A percentile compares a stretch with the other conserved stretches of the same genome.
These are phyloP conservation scores for Emergomyces africanus DNA, from an alignment of 2,329 filamentous ascomycete genomes.

Conservation along the genomic window DNA sequence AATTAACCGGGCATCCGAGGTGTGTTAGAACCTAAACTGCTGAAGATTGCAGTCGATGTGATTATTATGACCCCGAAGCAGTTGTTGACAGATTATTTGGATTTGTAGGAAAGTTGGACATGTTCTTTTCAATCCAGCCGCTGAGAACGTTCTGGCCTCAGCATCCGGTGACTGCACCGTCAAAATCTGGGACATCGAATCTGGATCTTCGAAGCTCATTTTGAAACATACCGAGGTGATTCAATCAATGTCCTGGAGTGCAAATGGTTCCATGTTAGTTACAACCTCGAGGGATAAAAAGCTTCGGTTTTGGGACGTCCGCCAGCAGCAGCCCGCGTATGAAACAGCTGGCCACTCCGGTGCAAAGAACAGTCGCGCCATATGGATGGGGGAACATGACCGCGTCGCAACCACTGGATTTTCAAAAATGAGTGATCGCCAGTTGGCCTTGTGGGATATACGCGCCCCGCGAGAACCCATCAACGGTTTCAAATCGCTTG, in stretches of 20 bases:
- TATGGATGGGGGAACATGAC: constrained; percentile 97
- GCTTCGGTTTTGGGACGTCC: constrained; percentile 91
- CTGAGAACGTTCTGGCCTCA: constrained; percentile 88
- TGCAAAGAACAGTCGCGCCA: constrained; percentile 92
- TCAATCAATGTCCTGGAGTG: constrained; percentile 92
- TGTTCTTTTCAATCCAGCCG: constrained; percentile 93
- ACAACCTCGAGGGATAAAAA: constrained; percentile 98
- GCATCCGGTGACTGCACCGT: constrained; percentile 89
- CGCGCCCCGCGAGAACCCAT: constrained; percentile 68
- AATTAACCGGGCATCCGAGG: constrained; percentile 78
- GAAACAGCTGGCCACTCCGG: constrained; percentile 77
- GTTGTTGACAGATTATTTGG: not conserved
- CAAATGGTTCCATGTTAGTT: constrained; percentile 69
- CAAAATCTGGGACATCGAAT: constrained; percentile 89
- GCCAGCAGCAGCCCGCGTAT: constrained; percentile 77
- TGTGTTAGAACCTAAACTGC: constrained; percentile 28
- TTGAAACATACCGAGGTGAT: constrained; percentile 86
- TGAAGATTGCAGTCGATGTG: not conserved
- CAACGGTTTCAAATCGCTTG: constrained; percentile 77
- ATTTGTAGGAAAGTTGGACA: constrained; percentile 77
- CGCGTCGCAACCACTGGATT: constrained; percentile 93
- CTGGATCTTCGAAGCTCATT: constrained; percentile 59
- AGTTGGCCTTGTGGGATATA: constrained; percentile 91
- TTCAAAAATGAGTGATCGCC: constrained; percentile 95
- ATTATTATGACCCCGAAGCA: not conserved